These are phyloP conservation scores for Cystoderma amianthinum DNA, from an alignment of 768 basidiomycete species.

Conservation along the genomic window DNA sequence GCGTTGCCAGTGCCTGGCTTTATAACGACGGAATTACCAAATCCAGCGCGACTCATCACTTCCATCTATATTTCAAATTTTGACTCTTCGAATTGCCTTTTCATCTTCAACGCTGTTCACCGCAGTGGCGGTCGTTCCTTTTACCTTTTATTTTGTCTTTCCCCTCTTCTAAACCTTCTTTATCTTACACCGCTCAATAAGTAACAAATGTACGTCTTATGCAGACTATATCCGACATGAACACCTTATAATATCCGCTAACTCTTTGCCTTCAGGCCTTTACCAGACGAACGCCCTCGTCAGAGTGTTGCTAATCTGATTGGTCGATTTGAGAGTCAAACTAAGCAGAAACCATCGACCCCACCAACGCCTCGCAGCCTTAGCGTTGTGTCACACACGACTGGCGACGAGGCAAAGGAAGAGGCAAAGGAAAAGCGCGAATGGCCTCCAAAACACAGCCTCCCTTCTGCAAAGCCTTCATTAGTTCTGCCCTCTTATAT, in stretches of 20 bases:
- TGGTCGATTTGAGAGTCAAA: slow-evolving; percentile 80
- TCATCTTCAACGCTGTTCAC: slow-evolving; percentile 9
- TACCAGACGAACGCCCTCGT: slow-evolving; percentile 85
- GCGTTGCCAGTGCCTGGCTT: slow-evolving; percentile 4
- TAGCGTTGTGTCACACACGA: slow-evolving; percentile 60
- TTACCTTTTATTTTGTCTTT: slow-evolving; percentile 3
- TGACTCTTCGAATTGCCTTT: slow-evolving; percentile 6
- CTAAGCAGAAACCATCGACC: slow-evolving; percentile 50
- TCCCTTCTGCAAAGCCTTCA: slow-evolving; percentile 26
- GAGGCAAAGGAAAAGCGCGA: slow-evolving; percentile 68
- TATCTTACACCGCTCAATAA: not conserved
- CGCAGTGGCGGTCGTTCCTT: slow-evolving; percentile 9
- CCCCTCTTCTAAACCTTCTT: slow-evolving; percentile 5
- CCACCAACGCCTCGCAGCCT: slow-evolving; percentile 45
- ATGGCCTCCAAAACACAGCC: slow-evolving; percentile 58
- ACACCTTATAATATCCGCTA: slow-evolving; percentile 8
- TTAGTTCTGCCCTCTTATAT: slow-evolving; percentile 27
- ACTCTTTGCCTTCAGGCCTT: slow-evolving; percentile 48
- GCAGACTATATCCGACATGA: slow-evolving; percentile 7
- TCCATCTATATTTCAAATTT: slow-evolving; percentile 7
- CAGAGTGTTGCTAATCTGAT: slow-evolving; percentile 88
- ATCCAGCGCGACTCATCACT: slow-evolving; percentile 9
- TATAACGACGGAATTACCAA: slow-evolving; percentile 11
- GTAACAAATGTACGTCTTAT: slow-evolving; percentile 25
- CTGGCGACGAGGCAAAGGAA: slow-evolving; percentile 59